Evolutionary conservation across 352 stramenopile genomes (phyloP).

Genomic region (Globisporangium iwayamae): DNA sequence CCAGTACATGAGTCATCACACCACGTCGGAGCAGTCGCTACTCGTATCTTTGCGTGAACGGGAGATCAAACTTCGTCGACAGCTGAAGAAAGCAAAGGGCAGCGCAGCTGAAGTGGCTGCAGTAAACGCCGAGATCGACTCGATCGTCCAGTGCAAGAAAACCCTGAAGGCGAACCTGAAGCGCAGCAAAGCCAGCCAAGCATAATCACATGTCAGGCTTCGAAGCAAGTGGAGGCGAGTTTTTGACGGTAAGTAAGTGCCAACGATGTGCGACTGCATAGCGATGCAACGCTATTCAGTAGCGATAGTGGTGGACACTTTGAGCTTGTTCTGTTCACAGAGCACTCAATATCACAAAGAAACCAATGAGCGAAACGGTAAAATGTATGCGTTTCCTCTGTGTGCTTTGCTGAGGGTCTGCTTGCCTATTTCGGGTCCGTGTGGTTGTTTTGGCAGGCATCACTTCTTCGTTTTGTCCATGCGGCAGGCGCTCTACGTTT

Average conservation of each 20-base stretch:
- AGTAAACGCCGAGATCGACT: conserved; percentile 49
- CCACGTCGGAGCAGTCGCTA: conserved; percentile 40
- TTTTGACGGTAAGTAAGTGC: conserved; percentile 1
- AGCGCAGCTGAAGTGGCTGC: conserved; percentile 24
- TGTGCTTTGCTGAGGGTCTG: not conserved
- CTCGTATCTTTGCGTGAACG: conserved; percentile 50
- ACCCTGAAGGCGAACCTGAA: conserved; percentile 60
- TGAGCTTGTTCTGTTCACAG: not conserved
- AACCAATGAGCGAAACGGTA: conserved; percentile 5
- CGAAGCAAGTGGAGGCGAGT: not conserved
- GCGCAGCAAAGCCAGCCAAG: conserved; percentile 23
- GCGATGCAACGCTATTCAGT: not conserved
- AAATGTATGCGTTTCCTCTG: conserved; percentile 7
- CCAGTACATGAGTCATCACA: conserved; percentile 19
- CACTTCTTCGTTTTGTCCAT: not conserved
- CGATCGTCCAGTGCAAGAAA: conserved; percentile 52
- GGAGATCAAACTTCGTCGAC: conserved; percentile 45
- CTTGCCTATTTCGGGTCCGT: conserved; percentile 9
- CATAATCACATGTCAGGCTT: not conserved
- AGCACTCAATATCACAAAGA: not conserved
- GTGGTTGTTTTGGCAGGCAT: conserved; percentile 9
- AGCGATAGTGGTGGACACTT: not conserved
- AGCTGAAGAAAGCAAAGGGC: conserved; percentile 24
- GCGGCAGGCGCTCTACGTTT: not conserved
- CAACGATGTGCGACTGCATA: not conserved